Evolutionary conservation across 2,329 filamentous ascomycete species (phyloP), one percentile per base, ranked within the genome.

Genomic region (Ambrosiella xylebori): DNA sequence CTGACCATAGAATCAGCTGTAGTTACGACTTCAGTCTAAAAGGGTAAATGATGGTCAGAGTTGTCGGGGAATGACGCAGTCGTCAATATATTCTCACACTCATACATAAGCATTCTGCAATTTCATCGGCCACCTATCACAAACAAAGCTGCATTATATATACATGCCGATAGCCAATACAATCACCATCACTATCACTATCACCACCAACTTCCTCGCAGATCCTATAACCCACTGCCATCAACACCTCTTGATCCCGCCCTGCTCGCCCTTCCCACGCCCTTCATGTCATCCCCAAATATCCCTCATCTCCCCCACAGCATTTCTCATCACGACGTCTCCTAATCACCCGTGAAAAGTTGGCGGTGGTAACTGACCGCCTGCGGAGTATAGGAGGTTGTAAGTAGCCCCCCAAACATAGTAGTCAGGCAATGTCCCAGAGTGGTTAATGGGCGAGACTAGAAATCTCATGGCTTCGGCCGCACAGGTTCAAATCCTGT

Each of bases 391-490:
- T 27, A 27, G 27, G 27, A 27, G 27, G 27, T 27, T 27, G 4
- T 27, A 27, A 27, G 27, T 27, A 5, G 4, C 27, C 3, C 27
- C 27, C 27, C 27, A 27, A 27, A 5, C 3, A 27, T 27, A 4
- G 27, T 5, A 27, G 27, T 49, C 44, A 15, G 57, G 57, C 57
- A 55, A 58, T 51, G 51, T 55, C 40, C 57, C 57, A 54, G 57
- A 58, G 57, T 58, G 57, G 57, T 58, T 58, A 58, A 58, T 54
- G 57, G 57, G 57, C 54, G 52, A 45, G 57, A 58, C 57, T 55
- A 55, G 57, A 58, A 58, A 55, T 58, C 57, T 54, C 45, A 55
- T 58, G 57, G 51, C 41, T 57, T 57, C 47, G 47, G 47, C 56
- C 56, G 47, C 56, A 57, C 47, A 53, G 56, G 56, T 57, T 57